Evolutionary conservation across 1,284 basidiomycete species (phyloP).

Genomic region (Bondarzewia mesenterica): DNA sequence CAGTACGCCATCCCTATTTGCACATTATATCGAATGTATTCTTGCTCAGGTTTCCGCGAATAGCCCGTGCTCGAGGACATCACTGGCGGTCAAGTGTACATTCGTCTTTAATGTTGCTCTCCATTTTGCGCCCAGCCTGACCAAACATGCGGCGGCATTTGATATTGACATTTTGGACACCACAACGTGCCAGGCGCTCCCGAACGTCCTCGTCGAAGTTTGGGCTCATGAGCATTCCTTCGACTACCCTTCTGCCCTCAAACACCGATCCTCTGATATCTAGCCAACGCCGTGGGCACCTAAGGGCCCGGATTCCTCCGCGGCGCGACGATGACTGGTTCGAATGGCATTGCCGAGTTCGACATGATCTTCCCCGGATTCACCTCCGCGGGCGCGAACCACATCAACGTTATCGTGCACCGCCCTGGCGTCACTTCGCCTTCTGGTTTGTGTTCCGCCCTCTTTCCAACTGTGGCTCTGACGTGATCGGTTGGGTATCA

Average conservation of each 20-base stretch:
- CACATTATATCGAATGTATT: too few species aligned
- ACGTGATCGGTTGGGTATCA: too few species aligned
- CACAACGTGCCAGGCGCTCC: not conserved
- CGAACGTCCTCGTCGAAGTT: not conserved
- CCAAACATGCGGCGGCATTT: not conserved
- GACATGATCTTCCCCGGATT: not conserved
- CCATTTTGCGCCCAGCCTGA: not conserved
- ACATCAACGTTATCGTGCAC: slow-evolving; percentile 1
- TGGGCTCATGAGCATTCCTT: not conserved
- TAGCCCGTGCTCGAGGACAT: not conserved
- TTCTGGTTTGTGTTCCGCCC: not conserved
- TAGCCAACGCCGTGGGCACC: not conserved
- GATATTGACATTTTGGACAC: not conserved
- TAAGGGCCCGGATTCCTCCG: not conserved
- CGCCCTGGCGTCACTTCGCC: not conserved
- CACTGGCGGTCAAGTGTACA: not conserved
- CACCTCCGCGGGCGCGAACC: not conserved
- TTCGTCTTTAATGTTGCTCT: too few species aligned
- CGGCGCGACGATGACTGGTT: not conserved
- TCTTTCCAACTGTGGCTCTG: too few species aligned
- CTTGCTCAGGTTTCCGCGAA: accelerated
- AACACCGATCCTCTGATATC: not conserved
- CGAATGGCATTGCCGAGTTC: not conserved
- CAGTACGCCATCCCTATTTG: not conserved
- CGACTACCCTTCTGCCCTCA: not conserved